Conservation (phyloP, 352 stramenopile genomes). For the Aphanomyces euteiches region DNA sequence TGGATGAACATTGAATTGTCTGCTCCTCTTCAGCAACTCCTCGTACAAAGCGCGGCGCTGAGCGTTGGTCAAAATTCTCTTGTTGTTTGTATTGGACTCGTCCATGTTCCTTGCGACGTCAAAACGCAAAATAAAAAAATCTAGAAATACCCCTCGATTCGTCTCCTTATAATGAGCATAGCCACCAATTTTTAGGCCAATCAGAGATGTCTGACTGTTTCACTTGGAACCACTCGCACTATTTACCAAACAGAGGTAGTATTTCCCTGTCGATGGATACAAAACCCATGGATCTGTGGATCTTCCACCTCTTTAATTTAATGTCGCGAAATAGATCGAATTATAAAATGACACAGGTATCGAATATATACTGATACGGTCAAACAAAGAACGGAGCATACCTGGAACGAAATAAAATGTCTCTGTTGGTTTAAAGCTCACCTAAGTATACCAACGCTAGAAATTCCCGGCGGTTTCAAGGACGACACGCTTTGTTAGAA, state of each 20-base stretch:
- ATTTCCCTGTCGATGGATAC: too few relatives aligned
- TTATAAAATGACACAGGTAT: too few relatives aligned
- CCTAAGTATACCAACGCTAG: too few relatives aligned
- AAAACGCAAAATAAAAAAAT: constrained; percentile 21
- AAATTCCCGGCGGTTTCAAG: too few relatives aligned
- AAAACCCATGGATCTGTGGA: too few relatives aligned
- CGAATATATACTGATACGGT: too few relatives aligned
- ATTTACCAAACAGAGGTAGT: constrained; percentile 13
- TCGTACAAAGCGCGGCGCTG: neutral
- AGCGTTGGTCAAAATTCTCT: constrained; percentile 9
- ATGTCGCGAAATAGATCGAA: too few relatives aligned
- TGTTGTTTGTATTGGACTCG: neutral
- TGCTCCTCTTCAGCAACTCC: neutral
- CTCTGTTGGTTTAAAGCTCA: too few relatives aligned
- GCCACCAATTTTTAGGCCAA: constrained; percentile 17
- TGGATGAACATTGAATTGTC: neutral
- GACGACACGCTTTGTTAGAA: too few relatives aligned
- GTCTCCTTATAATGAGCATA: neutral
- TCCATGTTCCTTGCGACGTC: neutral
- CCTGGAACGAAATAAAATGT: too few relatives aligned
- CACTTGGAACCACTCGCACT: neutral
- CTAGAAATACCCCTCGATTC: constrained; percentile 7
- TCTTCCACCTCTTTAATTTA: too few relatives aligned
- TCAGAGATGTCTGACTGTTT: neutral
- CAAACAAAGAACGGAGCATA: too few relatives aligned